Percentiles rank a stretch among this genome's conserved stretches.
Evolutionary conservation across 2,329 filamentous ascomycete species (phyloP).

Genomic region (Aschersonia sp.): DNA sequence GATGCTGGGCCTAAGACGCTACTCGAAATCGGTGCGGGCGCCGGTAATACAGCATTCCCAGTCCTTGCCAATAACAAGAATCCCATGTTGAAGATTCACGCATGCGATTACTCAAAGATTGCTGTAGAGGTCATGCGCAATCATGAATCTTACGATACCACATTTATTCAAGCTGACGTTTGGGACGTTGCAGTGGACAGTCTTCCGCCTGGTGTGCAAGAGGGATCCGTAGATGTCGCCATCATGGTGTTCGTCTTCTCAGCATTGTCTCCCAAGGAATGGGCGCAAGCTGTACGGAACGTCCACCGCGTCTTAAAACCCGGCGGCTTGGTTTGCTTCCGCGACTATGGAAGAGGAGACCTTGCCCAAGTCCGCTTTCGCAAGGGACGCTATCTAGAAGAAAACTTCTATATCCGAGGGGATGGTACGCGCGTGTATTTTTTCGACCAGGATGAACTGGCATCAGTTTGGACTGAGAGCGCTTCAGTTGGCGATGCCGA

Average conservation of each 20-base stretch:
- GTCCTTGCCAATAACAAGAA: constrained; percentile 78
- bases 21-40: constrained; percentile 86
- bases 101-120: constrained; percentile 91
- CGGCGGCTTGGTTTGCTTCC: constrained; percentile 85
- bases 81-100: constrained; percentile 66
- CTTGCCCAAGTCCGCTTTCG: constrained; percentile 94
- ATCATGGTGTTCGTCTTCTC: constrained; percentile 97
- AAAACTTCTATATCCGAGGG: constrained; percentile 94
- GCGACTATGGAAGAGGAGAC: constrained; percentile 92
- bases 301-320: constrained; percentile 74
- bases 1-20: constrained; percentile 57
- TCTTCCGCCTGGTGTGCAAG: constrained; percentile 62
- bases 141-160: constrained; percentile 60
- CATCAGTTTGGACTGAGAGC: constrained; percentile 57
- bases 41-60: constrained; percentile 93
- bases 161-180: constrained; percentile 73
- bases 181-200: constrained; percentile 73
- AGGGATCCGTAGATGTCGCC: constrained; percentile 78
- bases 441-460: constrained; percentile 77
- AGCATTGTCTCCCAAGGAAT: constrained; percentile 72
- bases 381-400: constrained; percentile 83
- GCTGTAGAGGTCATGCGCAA: constrained; percentile 85
- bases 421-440: constrained; percentile 97
- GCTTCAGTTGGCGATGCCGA: constrained; percentile 11
- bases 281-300: constrained; percentile 70